These are phyloP conservation scores for Nigrospora sphaerica DNA, from an alignment of 2,329 filamentous ascomycete genomes.

Conservation along the genomic window DNA sequence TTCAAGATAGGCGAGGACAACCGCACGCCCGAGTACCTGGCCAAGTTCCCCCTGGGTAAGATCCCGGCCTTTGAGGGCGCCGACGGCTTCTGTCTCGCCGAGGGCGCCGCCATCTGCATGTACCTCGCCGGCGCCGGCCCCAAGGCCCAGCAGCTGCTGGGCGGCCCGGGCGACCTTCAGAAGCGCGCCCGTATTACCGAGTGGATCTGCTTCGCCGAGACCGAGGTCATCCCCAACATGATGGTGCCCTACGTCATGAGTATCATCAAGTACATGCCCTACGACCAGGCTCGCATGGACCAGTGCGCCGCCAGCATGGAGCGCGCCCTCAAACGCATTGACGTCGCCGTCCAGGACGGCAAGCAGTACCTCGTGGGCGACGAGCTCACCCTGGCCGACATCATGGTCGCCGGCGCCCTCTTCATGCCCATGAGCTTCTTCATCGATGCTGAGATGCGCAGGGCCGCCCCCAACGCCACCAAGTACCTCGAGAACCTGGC, in stretches of 20 bases:
- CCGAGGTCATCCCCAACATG: constrained; percentile 20
- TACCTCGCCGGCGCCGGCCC: constrained; percentile 39
- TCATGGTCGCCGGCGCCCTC: constrained; percentile 23
- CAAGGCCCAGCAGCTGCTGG: constrained; percentile 34
- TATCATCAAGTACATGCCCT: constrained; percentile 18
- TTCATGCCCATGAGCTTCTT: constrained; percentile 16
- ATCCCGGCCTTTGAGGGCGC: constrained; percentile 39
- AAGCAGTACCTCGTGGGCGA: constrained; percentile 30
- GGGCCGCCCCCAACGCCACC: constrained; percentile 21
- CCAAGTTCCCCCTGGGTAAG: constrained; percentile 46
- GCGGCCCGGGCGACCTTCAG: constrained; percentile 23
- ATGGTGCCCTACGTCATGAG: constrained; percentile 16
- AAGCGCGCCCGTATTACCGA: constrained; percentile 33
- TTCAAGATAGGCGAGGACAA: constrained; percentile 36
- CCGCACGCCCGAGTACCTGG: constrained; percentile 33
- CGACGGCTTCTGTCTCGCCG: constrained; percentile 37
- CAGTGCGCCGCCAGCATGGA: constrained; percentile 9
- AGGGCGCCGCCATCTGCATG: constrained; percentile 38
- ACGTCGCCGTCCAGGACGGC: constrained; percentile 21
- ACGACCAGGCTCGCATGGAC: constrained; percentile 17
- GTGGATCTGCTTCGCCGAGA: constrained; percentile 36
- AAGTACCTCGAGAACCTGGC: constrained; percentile 23
- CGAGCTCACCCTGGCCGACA: constrained; percentile 27
- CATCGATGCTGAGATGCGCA: constrained; percentile 26
- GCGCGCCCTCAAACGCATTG: constrained; percentile 21